Percentiles rank a stretch among this genome's conserved stretches.
Evolutionary conservation across 768 basidiomycete genomes (phyloP).

Genomic region (Podaxis pistillaris): DNA sequence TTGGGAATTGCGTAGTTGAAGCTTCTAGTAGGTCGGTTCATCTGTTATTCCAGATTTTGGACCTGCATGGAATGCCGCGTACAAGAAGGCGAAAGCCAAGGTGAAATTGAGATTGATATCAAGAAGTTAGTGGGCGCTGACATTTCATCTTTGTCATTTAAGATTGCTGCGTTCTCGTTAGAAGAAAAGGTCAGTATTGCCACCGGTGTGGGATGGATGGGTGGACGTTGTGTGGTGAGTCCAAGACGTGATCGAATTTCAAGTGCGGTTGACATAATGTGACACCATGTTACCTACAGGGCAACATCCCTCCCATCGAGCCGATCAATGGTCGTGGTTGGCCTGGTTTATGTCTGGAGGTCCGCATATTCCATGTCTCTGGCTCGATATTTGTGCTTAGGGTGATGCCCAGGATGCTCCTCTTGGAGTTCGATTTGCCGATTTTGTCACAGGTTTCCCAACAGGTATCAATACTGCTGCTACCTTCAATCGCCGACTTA

Average conservation of each 20-base stretch:
- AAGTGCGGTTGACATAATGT: not conserved
- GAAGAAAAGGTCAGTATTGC: slow-evolving; percentile 64
- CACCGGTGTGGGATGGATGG: slow-evolving; percentile 67
- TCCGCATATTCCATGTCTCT: slow-evolving; percentile 19
- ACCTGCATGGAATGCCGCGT: slow-evolving; percentile 59
- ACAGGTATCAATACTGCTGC: slow-evolving; percentile 81
- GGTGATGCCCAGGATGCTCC: slow-evolving; percentile 54
- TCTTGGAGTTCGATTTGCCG: slow-evolving; percentile 72
- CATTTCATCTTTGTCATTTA: slow-evolving; percentile 15
- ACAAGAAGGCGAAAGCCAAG: slow-evolving; percentile 54
- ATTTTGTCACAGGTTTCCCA: slow-evolving; percentile 78
- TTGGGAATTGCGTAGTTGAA: not conserved
- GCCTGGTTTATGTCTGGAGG: slow-evolving; percentile 74
- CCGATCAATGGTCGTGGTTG: slow-evolving; percentile 43
- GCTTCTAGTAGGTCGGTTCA: slow-evolving; percentile 29
- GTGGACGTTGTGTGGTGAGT: slow-evolving; percentile 66
- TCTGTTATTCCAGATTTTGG: slow-evolving; percentile 43
- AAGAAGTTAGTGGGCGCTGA: slow-evolving; percentile 10
- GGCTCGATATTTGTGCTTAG: not conserved
- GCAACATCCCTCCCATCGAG: slow-evolving; percentile 56
- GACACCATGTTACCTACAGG: slow-evolving; percentile 26
- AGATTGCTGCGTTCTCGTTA: slow-evolving; percentile 51
- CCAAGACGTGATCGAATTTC: not conserved
- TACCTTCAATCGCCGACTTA: slow-evolving; percentile 75
- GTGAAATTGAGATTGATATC: slow-evolving; percentile 29